phyloP scores from a whole-genome alignment of 2,329 filamentous ascomycete species.

The Talaromyces albobiverticillius region DNA sequence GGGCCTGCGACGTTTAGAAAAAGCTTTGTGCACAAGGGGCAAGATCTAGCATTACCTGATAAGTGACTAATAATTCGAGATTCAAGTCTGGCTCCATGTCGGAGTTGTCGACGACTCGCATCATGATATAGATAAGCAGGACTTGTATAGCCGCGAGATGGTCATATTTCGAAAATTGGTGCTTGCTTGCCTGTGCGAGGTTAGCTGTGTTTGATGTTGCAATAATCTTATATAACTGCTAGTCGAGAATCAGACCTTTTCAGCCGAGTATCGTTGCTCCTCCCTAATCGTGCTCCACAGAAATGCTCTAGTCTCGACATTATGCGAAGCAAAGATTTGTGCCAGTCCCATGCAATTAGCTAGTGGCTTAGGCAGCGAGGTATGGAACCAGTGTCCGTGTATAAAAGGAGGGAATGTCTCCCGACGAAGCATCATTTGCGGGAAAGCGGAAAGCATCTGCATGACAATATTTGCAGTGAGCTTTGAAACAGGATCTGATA shows the following conservation, averaged over 20 bases:
- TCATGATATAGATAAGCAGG: constrained; percentile 6
- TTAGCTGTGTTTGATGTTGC: background rate
- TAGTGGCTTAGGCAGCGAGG: background rate
- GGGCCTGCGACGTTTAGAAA: background rate
- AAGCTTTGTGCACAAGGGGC: background rate
- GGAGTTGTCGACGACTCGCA: constrained; percentile 6
- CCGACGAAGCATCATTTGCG: constrained; percentile 7
- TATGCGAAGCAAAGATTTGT: constrained; percentile 7
- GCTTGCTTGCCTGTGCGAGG: background rate
- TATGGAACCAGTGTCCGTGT: constrained; percentile 3
- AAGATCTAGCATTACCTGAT: background rate
- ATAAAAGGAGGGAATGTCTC: constrained; percentile 7
- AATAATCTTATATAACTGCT: background rate
- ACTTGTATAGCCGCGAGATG: constrained; percentile 7
- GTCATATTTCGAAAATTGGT: background rate
- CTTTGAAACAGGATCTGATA: background rate
- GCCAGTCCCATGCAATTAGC: constrained; percentile 7
- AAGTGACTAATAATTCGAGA: background rate
- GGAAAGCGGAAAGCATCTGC: constrained; percentile 6
- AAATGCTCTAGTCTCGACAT: background rate
- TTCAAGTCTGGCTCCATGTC: background rate
- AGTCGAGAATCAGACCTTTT: background rate
- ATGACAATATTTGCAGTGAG: background rate
- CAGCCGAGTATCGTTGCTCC: background rate
- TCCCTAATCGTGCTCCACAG: background rate